Evolutionary conservation across 495 filamentous ascomycete genomes (phyloP), one percentile per base, ranked within the genome.

Genomic region (Penicillium lagena): DNA sequence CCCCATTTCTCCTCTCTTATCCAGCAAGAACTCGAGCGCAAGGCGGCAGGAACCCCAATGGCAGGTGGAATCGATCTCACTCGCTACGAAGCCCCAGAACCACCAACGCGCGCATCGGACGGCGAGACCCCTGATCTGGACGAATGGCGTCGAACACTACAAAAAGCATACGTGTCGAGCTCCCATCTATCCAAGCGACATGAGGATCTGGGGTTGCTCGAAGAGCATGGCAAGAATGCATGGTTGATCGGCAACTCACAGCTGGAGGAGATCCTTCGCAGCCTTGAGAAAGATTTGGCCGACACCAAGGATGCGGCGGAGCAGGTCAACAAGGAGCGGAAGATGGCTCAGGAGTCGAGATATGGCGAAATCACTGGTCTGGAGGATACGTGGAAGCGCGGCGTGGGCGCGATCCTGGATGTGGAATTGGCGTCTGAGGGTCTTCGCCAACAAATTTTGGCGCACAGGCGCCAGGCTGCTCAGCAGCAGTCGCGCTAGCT

Each of bases 241-340:
- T 96, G 91, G 90, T 68, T 97, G 43, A 73, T 95, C 9, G 82
- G 80, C 7, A 97, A 97, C 65, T 75, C 77, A 46, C 79, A 89
- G 45, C 50, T 89, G 22, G 90, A 95, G 62, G 78, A 77, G 35
- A 75, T 88, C 27, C 68, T 96, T 40, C 71, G 76, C 12, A 64
- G 56, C 4, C 49, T 94, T n/a, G 91, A 96, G 73, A 75, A 72
- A 48, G 89, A 96, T 49, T 68, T 98, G 51, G 83, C 78, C 12
- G 77, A 69, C 28, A 64, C 70, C 17, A 82, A 80, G 67, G 66
- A 70, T 44, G 75, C 82, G 55, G 72, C 84, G 43, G 88, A 93
- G 62, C 56, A 74, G 15, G 68, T 89, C 2, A 89, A 87, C 49
- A 75, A 83, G 55, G 72, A 77, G 60, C 73, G 93, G 35, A 83